phyloP scores from a whole-genome alignment of 352 stramenopile genomes.

The Thalassiosira mediterranea region DNA sequence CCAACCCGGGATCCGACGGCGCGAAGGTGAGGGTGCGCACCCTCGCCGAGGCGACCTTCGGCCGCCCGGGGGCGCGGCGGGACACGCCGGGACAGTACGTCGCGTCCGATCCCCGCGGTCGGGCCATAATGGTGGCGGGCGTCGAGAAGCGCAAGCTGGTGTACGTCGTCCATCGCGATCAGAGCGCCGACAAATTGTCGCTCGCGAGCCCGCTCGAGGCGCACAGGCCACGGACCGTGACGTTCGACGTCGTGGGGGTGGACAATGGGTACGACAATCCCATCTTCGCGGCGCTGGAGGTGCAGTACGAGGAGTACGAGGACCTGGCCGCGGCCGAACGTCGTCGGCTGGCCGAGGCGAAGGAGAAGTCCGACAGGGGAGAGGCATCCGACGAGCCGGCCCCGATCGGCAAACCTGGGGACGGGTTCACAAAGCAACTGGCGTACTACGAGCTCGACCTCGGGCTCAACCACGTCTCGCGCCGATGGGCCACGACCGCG shows the following conservation, averaged over 20 bases:
- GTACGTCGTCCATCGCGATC: conserved; percentile 96
- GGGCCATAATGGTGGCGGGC: conserved; percentile 92
- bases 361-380: conserved; percentile 14
- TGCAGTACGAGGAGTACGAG: conserved; percentile 92
- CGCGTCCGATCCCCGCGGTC: conserved; percentile 94
- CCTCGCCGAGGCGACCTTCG: conserved; percentile 94
- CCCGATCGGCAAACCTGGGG: conserved; percentile 15
- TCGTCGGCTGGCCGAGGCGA: conserved; percentile 17
- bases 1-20: background rate
- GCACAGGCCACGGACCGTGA: conserved; percentile 94
- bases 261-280: conserved; percentile 99
- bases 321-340: conserved; percentile 42
- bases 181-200: conserved; percentile 90
- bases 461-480: conserved; percentile 98
- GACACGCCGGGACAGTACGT: conserved; percentile 98
- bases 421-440: conserved; percentile 88
- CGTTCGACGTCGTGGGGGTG: conserved; percentile 93
- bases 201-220: conserved; percentile 98
- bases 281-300: conserved; percentile 96
- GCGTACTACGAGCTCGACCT: conserved; percentile 99
- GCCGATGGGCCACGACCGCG: conserved; percentile 87
- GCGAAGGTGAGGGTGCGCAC: conserved; percentile 31
- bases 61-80: conserved; percentile 94
- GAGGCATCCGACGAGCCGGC: conserved; percentile 7
- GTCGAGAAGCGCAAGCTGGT: conserved; percentile 99